Base-by-base conservation (phyloP, 371 early-diverging fungal species). In the Catenaria anguillulae region DNA sequence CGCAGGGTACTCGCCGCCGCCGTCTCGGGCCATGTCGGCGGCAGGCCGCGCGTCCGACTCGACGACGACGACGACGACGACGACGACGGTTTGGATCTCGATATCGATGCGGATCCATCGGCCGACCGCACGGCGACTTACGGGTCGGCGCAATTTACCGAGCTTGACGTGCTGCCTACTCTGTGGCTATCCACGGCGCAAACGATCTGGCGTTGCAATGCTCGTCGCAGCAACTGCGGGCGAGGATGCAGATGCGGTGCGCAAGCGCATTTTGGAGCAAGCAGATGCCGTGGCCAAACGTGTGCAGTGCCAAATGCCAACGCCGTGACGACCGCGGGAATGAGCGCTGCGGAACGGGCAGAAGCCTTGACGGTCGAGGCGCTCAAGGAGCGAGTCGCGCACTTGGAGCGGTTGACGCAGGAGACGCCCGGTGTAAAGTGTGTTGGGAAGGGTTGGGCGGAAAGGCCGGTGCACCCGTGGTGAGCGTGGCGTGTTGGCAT, bases 401-500 rank as follows among this genome's bases (percentile, higher is more conserved):
- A 85, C 63, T 71, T 42, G 33, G 80, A 86, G 65, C 61, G 68
- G 19, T 70, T 75, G 8, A 67, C 79, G 19, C 71, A 75, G 34
- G 74, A 77, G 8, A 70, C 72, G 21, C 77, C 1, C 78, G 80
- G 56, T 93, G 93, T 70, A 71, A 88, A 23, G 85, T 91, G 17
- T 93, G 93, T 66, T 70, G 87, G n/a, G 40, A 40, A 40, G 10
- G 5, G 40, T 17, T 40, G 10, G 40, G 40, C n/a, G 89, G 87
- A 50, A 74, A 81, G 0, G 89, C 85, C 71, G 75, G 74, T 23
- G 74, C 75, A 19, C 91, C 92, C 0, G 66, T 88, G 24, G 78
- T 81, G 1, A 89, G 90, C 0, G 84, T 88, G 56, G 78, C 83
- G 19, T 93, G 93, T 69, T 93, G 93, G 93, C 93, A 93, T 75